These are phyloP conservation scores for Macrophomina tecta DNA, from an alignment of 2,329 filamentous ascomycete species.

Conservation along the genomic window DNA sequence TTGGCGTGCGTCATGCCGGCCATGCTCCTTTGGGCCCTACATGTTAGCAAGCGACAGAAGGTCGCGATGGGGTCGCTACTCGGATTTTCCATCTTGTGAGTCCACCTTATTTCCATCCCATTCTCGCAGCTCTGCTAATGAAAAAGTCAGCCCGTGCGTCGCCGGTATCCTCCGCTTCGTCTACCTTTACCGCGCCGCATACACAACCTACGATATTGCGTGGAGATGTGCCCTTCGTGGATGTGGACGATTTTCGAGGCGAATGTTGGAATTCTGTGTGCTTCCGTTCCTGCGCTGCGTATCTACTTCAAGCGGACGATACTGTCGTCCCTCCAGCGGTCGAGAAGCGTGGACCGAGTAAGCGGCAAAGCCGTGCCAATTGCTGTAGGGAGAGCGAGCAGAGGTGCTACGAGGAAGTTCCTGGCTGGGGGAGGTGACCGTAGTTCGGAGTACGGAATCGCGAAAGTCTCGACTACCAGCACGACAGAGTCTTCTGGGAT, in stretches of 20 bases:
- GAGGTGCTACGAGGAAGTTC: background rate
- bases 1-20: slow-evolving; percentile 50
- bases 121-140: background rate
- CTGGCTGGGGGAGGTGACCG: background rate
- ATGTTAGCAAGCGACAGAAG: slow-evolving; percentile 51
- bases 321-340: background rate
- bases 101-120: background rate
- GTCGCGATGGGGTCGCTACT: slow-evolving; percentile 52
- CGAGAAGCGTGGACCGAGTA: background rate
- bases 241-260: slow-evolving; percentile 51
- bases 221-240: slow-evolving; percentile 48
- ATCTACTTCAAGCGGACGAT: slow-evolving; percentile 39
- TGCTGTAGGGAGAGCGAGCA: background rate
- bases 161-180: slow-evolving; percentile 47
- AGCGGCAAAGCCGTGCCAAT: background rate
- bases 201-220: slow-evolving; percentile 47
- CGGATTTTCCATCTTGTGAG: slow-evolving; percentile 51
- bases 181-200: slow-evolving; percentile 42
- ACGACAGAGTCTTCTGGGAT: background rate
- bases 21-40: slow-evolving; percentile 52
- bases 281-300: slow-evolving; percentile 51
- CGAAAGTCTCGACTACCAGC: too few species aligned
- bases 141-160: slow-evolving; percentile 38
- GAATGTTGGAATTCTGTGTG: slow-evolving; percentile 50
- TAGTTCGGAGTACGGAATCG: background rate